Evolutionary conservation across 768 basidiomycete genomes (phyloP), one percentile per base, ranked within the genome.

Genomic region (Tephrocybe sp.): DNA sequence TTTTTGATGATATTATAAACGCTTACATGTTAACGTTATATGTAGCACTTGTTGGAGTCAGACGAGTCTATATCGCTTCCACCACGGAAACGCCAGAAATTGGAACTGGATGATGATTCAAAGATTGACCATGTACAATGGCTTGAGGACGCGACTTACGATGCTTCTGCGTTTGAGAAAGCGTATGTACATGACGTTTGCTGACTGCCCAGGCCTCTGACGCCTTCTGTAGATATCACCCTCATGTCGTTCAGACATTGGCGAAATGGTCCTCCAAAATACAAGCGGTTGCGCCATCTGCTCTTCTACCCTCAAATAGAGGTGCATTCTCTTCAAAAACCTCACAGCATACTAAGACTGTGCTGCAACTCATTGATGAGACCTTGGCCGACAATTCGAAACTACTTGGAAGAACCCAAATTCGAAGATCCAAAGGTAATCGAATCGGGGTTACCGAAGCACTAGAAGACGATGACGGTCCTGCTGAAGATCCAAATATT

Each of bases 211-310:
- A 36, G 19, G 34, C 22, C 46, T 33, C 21, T 47, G 13, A 23
- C 37, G 47, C 27, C 7, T 45, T 15, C 49, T 46, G 54, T 37
- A 88, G 75, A 23, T 64, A 69, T 42, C 92, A 94, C 62, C 78
- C 84, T 2, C 75, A 86, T 53, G 75, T 88, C 11, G 64, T 92
- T 36, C 82, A 84, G 52, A 94, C 90, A 1, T 76, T 99, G 21
- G 73, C 78, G 31, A 98, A 98, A 67, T 99, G 97, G 97, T 97
- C 93, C 9, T 76, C 86, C 21, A 99, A 98, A 71, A 88, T 98
- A 31, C 90, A 94, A 60, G 90, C 94, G 1, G 94, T 97, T 4
- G 82, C 93, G 2, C 86, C 92, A 10, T 83, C 86, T 6, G 84
- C 77, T 34, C 79, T 90, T 11, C 73, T 84, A 4, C 83, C 86